Conservation (phyloP, 140 eudicot genomes). For the Senecio squalidus region DNA sequence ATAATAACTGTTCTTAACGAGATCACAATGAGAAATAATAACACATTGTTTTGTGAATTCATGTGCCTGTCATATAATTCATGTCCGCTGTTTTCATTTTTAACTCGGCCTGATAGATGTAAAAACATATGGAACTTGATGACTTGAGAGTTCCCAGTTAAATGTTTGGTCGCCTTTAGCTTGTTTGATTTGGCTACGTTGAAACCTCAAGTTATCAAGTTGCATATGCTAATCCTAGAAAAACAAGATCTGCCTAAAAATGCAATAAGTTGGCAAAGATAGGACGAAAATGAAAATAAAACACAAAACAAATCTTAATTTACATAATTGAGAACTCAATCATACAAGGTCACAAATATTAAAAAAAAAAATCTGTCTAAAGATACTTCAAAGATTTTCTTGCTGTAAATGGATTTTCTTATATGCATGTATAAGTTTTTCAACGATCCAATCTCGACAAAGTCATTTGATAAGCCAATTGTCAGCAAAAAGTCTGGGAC, state of each 20-base stretch:
- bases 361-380: constrained; percentile 6
- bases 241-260: too few relatives aligned
- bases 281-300: neutral
- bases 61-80: neutral
- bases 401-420: constrained; percentile 22
- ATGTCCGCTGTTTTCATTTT: neutral
- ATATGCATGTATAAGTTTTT: constrained; percentile 25
- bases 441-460: constrained; percentile 17
- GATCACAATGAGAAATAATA: constrained; percentile 3
- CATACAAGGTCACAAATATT: constrained; percentile 22
- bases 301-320: constrained; percentile 12
- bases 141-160: constrained; percentile 1
- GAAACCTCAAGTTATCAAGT: too few relatives aligned
- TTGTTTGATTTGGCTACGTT: neutral
- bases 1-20: neutral
- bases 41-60: neutral
- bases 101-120: neutral
- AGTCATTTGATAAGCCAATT: constrained; percentile 2
- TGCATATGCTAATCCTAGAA: too few relatives aligned
- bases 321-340: constrained; percentile 26
- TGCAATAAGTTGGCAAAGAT: too few relatives aligned
- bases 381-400: constrained; percentile 14
- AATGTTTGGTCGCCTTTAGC: neutral
- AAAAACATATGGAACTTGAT: neutral
- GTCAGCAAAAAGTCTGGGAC: neutral